Base-by-base conservation (phyloP, 495 filamentous ascomycete species). In the Aspergillus homomorphus region DNA sequence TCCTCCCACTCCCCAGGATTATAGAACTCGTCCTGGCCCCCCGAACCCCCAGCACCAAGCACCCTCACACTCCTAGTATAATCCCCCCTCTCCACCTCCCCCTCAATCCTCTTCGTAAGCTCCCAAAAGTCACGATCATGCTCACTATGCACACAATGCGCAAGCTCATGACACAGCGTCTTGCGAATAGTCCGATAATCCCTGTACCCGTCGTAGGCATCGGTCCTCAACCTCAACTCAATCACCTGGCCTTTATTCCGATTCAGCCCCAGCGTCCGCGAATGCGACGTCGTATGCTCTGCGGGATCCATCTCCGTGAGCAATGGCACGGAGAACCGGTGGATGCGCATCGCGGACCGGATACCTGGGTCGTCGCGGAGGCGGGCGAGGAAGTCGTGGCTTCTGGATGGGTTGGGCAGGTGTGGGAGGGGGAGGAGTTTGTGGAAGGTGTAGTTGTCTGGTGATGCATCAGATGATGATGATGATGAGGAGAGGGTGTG, bases 241-340 rank as follows among this genome's bases (percentile, higher is more conserved):
- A 98, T 96, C 0, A 92, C 88, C 74, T 96, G 87, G 54, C 94
- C 94, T 8, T 78, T 74, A 67, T 97, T 96, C 14, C 91, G 78
- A 66, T 98, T 98, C 30, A 97, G 73, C 0, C 94, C 94, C 3
- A 98, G 75, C 33, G 89, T 96, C 44, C 90, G 85, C 46, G 84
- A 86, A 62, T 92, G 86, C 68, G 85, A 84, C 16, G 84, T 89
- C 3, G 93, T 96, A 69, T 97, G 87, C 57, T 85, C 81, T 0
- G 85, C 75, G 0, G 94, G 94, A 63, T 98, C 87, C 93, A 98
- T 98, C 72, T 98, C 94, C 4, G 91, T 96, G 3, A 98, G 79
- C 18, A 97, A 70, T 0, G 85, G 86, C n/a, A 98, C 94, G 48
- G 81, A 83, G 78, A 94, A 96, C 45, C 84, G 82, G 76, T 96